phyloP scores from a whole-genome alignment of 2,329 filamentous ascomycete genomes.

The Cytospora mali region DNA sequence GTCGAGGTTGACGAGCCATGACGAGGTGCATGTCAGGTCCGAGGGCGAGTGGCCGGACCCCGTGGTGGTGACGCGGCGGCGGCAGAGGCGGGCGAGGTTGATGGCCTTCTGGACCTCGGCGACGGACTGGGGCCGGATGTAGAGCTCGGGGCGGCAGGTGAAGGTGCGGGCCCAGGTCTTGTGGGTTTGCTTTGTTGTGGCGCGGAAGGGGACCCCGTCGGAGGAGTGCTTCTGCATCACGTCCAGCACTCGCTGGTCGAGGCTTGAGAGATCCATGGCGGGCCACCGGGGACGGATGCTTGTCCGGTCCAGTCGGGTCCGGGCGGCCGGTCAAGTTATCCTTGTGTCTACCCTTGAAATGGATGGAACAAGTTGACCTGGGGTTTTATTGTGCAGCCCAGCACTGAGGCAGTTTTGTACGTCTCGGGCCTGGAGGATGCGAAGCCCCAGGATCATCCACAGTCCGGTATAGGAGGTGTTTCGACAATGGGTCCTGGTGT shows the following conservation, averaged over 20 bases:
- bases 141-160: conserved; percentile 85
- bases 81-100: conserved; percentile 76
- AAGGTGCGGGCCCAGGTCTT: conserved; percentile 96
- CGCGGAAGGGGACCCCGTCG: conserved; percentile 71
- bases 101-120: conserved; percentile 83
- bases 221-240: conserved; percentile 23
- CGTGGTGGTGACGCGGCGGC: conserved; percentile 75
- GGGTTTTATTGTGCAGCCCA: neutral
- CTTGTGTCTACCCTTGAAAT: conserved; percentile 7
- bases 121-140: conserved; percentile 79
- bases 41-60: conserved; percentile 29
- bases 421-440: neutral
- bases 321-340: neutral
- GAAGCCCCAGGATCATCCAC: neutral
- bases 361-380: neutral
- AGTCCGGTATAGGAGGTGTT: conserved; percentile 19
- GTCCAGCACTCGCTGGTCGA: conserved; percentile 27
- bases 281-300: neutral
- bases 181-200: conserved; percentile 72
- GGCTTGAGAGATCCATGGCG: conserved; percentile 19
- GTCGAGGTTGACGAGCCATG: conserved; percentile 69
- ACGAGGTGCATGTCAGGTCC: conserved; percentile 28
- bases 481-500: conserved; percentile 18
- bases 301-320: neutral
- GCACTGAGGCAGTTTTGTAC: conserved; percentile 6